Conservation (phyloP, 352 stramenopile genomes). For the Thraustochytrium striatum region DNA sequence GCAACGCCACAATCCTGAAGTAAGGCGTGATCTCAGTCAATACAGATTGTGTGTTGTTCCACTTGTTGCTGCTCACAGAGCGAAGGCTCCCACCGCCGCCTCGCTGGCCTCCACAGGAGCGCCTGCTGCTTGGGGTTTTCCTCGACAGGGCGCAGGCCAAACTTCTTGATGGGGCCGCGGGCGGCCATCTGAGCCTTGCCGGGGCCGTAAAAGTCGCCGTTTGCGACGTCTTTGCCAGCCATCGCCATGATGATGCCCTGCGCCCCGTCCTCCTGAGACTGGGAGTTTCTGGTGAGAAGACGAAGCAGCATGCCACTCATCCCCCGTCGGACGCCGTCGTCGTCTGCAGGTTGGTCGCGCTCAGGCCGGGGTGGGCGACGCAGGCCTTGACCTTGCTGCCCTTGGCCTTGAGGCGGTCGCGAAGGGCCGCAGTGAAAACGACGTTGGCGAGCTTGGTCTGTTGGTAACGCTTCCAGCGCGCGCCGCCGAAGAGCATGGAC, state of each 20-base stretch:
- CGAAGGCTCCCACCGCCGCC: conserved; percentile 50
- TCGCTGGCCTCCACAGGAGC: conserved; percentile 51
- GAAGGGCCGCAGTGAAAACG: conserved; percentile 55
- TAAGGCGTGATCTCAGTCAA: too few relatives aligned
- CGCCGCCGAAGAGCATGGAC: conserved; percentile 47
- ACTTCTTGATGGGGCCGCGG: conserved; percentile 12
- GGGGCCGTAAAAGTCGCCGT: conserved; percentile 52
- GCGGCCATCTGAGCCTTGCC: background rate
- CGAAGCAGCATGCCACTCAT: conserved; percentile 1
- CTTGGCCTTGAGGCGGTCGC: conserved; percentile 53
- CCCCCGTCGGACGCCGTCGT: conserved; percentile 48
- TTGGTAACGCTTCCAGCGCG: conserved; percentile 50
- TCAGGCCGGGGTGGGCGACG: conserved; percentile 49
- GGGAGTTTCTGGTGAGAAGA: conserved; percentile 32
- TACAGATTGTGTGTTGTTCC: too few relatives aligned
- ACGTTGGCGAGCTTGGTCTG: conserved; percentile 57
- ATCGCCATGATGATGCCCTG: conserved; percentile 1
- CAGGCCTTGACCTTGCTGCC: conserved; percentile 47
- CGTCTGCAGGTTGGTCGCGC: conserved; percentile 54
- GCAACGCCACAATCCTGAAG: too few relatives aligned
- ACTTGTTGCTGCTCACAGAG: too few relatives aligned
- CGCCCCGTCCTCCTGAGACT: conserved; percentile 38
- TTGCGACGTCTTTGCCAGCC: conserved; percentile 24
- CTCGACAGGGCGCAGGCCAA: conserved; percentile 46
- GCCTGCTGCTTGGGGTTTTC: conserved; percentile 45